phyloP scores from a whole-genome alignment of 352 stramenopile species.

The Globisporangium takayamanum region DNA sequence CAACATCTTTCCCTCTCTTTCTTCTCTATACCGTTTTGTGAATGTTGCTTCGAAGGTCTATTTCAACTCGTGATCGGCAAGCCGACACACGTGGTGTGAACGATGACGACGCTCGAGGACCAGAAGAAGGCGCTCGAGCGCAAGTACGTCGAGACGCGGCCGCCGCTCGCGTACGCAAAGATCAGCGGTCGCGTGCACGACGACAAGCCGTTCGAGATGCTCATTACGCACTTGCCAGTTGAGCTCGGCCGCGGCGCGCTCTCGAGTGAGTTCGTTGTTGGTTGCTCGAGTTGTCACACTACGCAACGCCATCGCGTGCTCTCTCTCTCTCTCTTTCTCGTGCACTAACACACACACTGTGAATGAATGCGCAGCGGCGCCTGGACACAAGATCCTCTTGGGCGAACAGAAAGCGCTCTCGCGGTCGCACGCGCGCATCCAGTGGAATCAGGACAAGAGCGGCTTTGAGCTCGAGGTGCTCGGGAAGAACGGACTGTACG shows the following conservation, averaged over 20 bases:
- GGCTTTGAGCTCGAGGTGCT: constrained; percentile 74
- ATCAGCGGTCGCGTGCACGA: constrained; percentile 53
- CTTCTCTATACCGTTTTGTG: not conserved
- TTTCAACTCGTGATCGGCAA: not conserved
- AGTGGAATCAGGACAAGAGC: constrained; percentile 68
- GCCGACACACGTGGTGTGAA: not conserved
- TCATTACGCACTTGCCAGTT: constrained; percentile 68
- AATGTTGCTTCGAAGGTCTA: not conserved
- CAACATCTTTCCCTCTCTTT: too few species aligned
- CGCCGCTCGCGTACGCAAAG: constrained; percentile 78
- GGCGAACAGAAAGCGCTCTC: constrained; percentile 84
- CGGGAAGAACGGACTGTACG: constrained; percentile 81
- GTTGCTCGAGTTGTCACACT: not conserved
- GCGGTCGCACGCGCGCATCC: constrained; percentile 63
- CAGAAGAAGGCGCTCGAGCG: constrained; percentile 28
- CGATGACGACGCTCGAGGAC: constrained; percentile 39
- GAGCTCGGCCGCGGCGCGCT: constrained; percentile 62
- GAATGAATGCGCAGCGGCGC: constrained; percentile 16
- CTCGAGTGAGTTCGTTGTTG: constrained; percentile 15
- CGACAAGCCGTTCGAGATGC: constrained; percentile 61
- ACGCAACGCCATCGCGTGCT: not conserved
- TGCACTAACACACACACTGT: not conserved
- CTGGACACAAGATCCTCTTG: constrained; percentile 46
- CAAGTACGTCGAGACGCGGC: constrained; percentile 65
- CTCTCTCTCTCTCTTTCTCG: not conserved